Evolutionary conservation across 1,139 yeast genomes (phyloP).

Genomic region (Debaryomyces sp.): DNA sequence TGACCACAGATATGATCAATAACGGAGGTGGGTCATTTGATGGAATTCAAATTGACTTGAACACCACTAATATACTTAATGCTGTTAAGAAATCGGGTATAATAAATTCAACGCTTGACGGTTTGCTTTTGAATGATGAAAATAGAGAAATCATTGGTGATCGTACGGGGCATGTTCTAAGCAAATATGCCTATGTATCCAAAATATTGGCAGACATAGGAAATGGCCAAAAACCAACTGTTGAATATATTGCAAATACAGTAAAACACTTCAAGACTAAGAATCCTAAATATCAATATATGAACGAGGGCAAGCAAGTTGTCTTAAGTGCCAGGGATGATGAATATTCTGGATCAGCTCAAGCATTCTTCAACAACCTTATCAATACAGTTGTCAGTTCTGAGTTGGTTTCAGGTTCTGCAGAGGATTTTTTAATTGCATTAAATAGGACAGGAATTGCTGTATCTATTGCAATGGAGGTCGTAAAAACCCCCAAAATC

Average conservation of each 20-base stretch:
- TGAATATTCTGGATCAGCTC: conserved; percentile 35
- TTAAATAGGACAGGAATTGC: conserved; percentile 36
- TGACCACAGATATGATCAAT: conserved; percentile 17
- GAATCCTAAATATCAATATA: conserved; percentile 19
- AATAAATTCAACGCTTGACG: conserved; percentile 25
- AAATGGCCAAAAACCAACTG: conserved; percentile 30
- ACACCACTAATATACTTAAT: conserved; percentile 22
- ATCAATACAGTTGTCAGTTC: conserved; percentile 31
- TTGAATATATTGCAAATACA: conserved; percentile 30
- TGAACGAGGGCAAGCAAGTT: conserved; percentile 16
- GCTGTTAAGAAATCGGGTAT: conserved; percentile 28
- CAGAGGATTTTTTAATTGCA: conserved; percentile 31
- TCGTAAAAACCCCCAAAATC: conserved; percentile 27
- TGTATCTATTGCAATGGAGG: conserved; percentile 30
- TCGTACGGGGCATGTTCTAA: conserved; percentile 27
- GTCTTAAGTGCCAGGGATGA: conserved; percentile 16
- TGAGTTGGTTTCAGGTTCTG: conserved; percentile 24
- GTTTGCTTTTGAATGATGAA: conserved; percentile 31
- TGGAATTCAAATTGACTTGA: conserved; percentile 24
- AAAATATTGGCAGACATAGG: conserved; percentile 35
- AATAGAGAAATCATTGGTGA: conserved; percentile 30
- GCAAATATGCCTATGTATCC: conserved; percentile 30
- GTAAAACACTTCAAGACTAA: conserved; percentile 29
- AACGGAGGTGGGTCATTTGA: conserved; percentile 9
- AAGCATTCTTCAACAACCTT: conserved; percentile 35